Percentiles rank a stretch among this genome's conserved stretches.
These are phyloP conservation scores for Aspergillus tanneri DNA, from an alignment of 2,329 filamentous ascomycete genomes.

Conservation along the genomic window DNA sequence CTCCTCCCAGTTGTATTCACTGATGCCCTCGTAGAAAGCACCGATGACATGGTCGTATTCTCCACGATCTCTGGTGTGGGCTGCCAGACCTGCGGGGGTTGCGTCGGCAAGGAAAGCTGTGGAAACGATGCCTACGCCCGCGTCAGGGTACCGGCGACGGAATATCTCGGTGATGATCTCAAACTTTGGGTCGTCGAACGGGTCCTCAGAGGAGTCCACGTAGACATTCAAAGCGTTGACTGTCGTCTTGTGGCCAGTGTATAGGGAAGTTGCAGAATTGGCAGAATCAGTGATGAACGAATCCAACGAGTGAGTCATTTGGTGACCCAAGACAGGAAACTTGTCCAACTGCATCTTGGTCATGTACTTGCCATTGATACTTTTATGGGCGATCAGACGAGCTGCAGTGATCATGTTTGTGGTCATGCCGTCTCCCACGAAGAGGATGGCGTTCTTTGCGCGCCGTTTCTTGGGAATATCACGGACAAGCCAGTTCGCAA, in stretches of 20 bases:
- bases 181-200: conserved; percentile 81
- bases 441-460: conserved; percentile 82
- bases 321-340: conserved; percentile 81
- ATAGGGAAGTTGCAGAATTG: conserved; percentile 79
- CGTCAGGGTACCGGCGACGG: conserved; percentile 62
- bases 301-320: conserved; percentile 86
- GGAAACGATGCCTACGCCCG: conserved; percentile 65
- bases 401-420: conserved; percentile 60
- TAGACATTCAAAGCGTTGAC: conserved; percentile 83
- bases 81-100: conserved; percentile 71
- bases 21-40: conserved; percentile 71
- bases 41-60: conserved; percentile 72
- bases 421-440: conserved; percentile 70
- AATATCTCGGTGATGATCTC: conserved; percentile 75
- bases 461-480: conserved; percentile 67
- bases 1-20: conserved; percentile 78
- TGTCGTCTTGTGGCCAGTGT: conserved; percentile 78
- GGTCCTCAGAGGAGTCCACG: conserved; percentile 69
- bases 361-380: conserved; percentile 81
- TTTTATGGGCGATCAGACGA: conserved; percentile 76
- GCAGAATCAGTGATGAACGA: conserved; percentile 83
- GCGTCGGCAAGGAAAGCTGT: conserved; percentile 76
- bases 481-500: conserved; percentile 74
- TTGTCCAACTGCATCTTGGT: conserved; percentile 73
- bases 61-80: conserved; percentile 69